Conservation (phyloP, 2,329 filamentous ascomycete genomes). For the Aspergillus udagawae region DNA sequence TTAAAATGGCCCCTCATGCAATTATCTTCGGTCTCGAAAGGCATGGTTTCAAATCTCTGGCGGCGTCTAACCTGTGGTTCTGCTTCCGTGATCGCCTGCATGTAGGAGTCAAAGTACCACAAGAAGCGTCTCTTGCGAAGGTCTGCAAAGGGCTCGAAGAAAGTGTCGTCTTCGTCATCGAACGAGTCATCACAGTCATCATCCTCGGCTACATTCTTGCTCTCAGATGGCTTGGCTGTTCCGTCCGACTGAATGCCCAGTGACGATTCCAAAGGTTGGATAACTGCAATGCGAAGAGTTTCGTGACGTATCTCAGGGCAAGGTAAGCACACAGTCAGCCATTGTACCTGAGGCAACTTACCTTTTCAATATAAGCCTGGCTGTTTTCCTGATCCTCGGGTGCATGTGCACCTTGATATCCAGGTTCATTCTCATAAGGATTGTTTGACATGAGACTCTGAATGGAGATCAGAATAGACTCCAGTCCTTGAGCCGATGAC, state of each 20-base stretch:
- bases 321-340: neutral
- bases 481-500: conserved; percentile 92
- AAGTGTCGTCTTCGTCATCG: conserved; percentile 48
- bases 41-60: conserved; percentile 70
- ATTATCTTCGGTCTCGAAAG: conserved; percentile 76
- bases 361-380: conserved; percentile 74
- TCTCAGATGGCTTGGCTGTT: conserved; percentile 30
- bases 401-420: conserved; percentile 73
- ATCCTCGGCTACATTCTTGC: conserved; percentile 29
- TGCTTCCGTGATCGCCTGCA: conserved; percentile 59
- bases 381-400: conserved; percentile 68
- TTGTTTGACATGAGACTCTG: conserved; percentile 93
- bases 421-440: conserved; percentile 94
- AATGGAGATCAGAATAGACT: conserved; percentile 91
- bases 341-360: conserved; percentile 32
- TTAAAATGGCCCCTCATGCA: conserved; percentile 83
- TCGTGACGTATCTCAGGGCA: conserved; percentile 78
- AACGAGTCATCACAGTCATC: conserved; percentile 30
- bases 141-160: conserved; percentile 85
- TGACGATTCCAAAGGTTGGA: conserved; percentile 78
- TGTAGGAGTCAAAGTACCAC: conserved; percentile 92
- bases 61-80: conserved; percentile 59
- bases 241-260: conserved; percentile 60
- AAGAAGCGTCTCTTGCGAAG: conserved; percentile 86
- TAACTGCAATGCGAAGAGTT: conserved; percentile 77